These are phyloP conservation scores for Phialophora verrucosa DNA, from an alignment of 2,329 filamentous ascomycete species.

Conservation along the genomic window DNA sequence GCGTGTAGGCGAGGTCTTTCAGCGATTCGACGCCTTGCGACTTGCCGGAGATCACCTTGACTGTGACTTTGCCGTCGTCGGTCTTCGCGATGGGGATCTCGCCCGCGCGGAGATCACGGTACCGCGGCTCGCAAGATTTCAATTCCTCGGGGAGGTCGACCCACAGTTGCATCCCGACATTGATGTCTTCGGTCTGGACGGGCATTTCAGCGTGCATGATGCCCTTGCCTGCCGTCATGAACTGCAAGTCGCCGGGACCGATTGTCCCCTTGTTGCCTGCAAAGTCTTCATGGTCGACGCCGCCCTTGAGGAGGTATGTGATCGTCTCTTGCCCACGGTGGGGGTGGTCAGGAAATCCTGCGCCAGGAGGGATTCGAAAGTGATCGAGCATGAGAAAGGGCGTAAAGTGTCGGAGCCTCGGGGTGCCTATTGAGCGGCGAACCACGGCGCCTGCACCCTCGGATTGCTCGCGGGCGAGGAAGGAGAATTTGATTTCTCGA, in stretches of 20 bases:
- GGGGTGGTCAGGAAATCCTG: constrained; percentile 88
- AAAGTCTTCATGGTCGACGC: constrained; percentile 91
- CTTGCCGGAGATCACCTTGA: constrained; percentile 91
- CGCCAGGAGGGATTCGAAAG: constrained; percentile 78
- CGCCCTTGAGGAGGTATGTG: constrained; percentile 85
- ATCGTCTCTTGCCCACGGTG: constrained; percentile 86
- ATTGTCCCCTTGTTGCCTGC: constrained; percentile 85
- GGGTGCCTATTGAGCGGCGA: constrained; percentile 83
- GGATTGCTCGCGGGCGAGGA: constrained; percentile 81
- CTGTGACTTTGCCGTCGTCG: constrained; percentile 73
- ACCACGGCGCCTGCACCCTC: constrained; percentile 90
- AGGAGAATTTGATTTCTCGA: constrained; percentile 79
- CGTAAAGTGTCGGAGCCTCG: constrained; percentile 80
- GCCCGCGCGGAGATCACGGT: constrained; percentile 77
- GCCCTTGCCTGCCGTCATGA: constrained; percentile 93
- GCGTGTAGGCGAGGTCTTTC: constrained; percentile 91
- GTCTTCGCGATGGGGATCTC: constrained; percentile 79
- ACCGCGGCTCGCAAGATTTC: constrained; percentile 88
- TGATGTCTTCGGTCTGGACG: constrained; percentile 76
- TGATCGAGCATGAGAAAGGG: constrained; percentile 98
- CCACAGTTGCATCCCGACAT: constrained; percentile 92
- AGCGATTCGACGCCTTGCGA: constrained; percentile 84
- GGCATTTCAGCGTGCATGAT: constrained; percentile 98
- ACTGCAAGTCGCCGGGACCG: constrained; percentile 86
- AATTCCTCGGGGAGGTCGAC: constrained; percentile 83